These are phyloP conservation scores for Penicillium mononematosum DNA, from an alignment of 495 filamentous ascomycete species.

Conservation along the genomic window DNA sequence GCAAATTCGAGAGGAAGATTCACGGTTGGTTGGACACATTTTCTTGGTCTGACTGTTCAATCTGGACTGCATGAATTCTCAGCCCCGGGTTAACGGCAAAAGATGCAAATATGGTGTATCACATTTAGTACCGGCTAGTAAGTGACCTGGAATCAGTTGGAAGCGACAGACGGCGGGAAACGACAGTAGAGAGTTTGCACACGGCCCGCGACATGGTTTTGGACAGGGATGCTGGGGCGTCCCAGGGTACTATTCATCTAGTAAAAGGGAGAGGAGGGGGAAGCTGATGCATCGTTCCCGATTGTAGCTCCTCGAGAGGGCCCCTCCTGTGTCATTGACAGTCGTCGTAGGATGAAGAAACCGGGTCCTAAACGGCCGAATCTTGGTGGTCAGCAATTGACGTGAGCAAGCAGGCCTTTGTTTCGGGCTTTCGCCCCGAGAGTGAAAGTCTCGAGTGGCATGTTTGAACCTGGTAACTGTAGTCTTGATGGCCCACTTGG, in stretches of 20 bases:
- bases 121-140: neutral
- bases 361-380: neutral
- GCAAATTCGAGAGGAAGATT: neutral
- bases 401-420: neutral
- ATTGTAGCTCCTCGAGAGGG: neutral
- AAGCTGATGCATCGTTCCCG: neutral
- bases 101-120: neutral
- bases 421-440: neutral
- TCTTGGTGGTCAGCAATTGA: neutral
- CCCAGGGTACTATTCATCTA: no score
- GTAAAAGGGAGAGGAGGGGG: no score
- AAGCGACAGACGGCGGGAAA: neutral
- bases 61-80: neutral
- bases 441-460: neutral
- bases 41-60: neutral
- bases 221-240: neutral
- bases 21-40: neutral
- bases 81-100: neutral
- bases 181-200: neutral
- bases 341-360: neutral
- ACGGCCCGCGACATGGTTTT: neutral
- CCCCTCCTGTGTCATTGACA: neutral
- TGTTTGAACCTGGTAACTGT: neutral
- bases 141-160: neutral
- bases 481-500: neutral